Evolutionary conservation across 2,329 filamentous ascomycete species (phyloP).

Genomic region (Talaromyces funiculosus): DNA sequence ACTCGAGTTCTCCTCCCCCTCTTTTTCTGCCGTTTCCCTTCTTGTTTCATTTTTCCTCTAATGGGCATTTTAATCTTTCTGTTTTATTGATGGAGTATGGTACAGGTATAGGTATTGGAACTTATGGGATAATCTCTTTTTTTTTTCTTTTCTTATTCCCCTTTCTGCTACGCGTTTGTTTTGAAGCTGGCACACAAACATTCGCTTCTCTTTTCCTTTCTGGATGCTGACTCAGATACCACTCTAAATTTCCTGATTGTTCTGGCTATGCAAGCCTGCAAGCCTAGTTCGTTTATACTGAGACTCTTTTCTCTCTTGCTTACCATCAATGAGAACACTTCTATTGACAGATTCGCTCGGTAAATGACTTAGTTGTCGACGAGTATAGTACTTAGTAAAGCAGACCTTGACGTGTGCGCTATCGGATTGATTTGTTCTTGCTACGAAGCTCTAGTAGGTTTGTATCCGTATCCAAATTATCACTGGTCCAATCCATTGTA

Average conservation of each 20-base stretch:
- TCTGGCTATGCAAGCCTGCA: constrained; percentile 2
- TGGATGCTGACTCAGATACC: constrained; percentile 18
- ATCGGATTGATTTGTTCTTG: neutral
- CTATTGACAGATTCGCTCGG: neutral
- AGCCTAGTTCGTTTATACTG: neutral
- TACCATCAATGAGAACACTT: neutral
- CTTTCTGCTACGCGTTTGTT: constrained; percentile 4
- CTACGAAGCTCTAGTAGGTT: neutral
- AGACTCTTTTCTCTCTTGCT: neutral
- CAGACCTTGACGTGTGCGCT: neutral
- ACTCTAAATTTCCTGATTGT: constrained; percentile 17
- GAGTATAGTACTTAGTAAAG: neutral
- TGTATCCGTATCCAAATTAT: neutral
- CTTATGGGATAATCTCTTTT: constrained; percentile 14
- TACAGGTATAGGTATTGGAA: constrained; percentile 13
- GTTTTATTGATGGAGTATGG: constrained; percentile 15
- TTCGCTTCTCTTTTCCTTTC: constrained; percentile 13
- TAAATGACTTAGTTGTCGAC: neutral
- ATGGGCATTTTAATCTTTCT: constrained; percentile 14
- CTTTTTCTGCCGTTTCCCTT: constrained; percentile 9
- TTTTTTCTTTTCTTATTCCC: constrained; percentile 15
- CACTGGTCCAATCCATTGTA: constrained; percentile 73
- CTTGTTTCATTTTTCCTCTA: constrained; percentile 15
- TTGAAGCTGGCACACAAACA: neutral
- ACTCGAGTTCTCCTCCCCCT: constrained; percentile 4